These are phyloP conservation scores for Cladophialophora chaetospira DNA, from an alignment of 2,329 filamentous ascomycete genomes.

Conservation along the genomic window DNA sequence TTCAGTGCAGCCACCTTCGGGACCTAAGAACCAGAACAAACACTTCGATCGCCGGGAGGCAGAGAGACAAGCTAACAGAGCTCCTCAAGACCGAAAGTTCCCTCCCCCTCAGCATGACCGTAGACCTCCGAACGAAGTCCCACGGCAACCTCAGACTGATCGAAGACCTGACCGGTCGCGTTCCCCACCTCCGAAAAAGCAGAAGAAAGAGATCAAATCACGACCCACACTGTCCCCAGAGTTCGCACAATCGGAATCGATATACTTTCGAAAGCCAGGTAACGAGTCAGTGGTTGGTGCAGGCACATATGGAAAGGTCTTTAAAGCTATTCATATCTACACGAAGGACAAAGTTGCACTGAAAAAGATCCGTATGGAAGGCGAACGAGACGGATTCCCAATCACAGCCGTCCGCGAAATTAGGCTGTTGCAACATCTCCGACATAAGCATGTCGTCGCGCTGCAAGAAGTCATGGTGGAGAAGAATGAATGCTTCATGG, in stretches of 20 bases:
- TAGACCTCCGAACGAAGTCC: constrained; percentile 41
- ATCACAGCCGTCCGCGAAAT: constrained; percentile 90
- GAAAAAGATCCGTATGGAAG: constrained; percentile 92
- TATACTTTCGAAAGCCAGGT: constrained; percentile 94
- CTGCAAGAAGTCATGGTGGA: constrained; percentile 96
- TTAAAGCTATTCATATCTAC: constrained; percentile 92
- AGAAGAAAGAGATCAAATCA: constrained; percentile 69
- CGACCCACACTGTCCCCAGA: constrained; percentile 72
- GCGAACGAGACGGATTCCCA: constrained; percentile 85
- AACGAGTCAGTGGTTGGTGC: constrained; percentile 96
- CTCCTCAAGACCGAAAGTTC: constrained; percentile 39
- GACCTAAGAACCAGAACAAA: constrained; percentile 44
- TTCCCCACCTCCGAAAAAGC: constrained; percentile 63
- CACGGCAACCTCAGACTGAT: constrained; percentile 36
- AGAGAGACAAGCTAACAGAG: constrained; percentile 40
- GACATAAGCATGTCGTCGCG: constrained; percentile 78
- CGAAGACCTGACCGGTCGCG: constrained; percentile 52
- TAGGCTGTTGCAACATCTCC: constrained; percentile 83
- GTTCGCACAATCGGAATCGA: constrained; percentile 76
- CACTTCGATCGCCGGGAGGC: constrained; percentile 45
- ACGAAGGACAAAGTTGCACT: constrained; percentile 80
- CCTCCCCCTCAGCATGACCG: constrained; percentile 40
- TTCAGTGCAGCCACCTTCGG: constrained; percentile 39
- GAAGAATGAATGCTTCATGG: constrained; percentile 98
- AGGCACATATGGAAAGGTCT: constrained; percentile 93